A percentile compares a stretch with the other conserved stretches of the same genome.
These are phyloP conservation scores for Carex sylvatica DNA, from an alignment of 202 grass and related monocot genomes.

Conservation along the genomic window DNA sequence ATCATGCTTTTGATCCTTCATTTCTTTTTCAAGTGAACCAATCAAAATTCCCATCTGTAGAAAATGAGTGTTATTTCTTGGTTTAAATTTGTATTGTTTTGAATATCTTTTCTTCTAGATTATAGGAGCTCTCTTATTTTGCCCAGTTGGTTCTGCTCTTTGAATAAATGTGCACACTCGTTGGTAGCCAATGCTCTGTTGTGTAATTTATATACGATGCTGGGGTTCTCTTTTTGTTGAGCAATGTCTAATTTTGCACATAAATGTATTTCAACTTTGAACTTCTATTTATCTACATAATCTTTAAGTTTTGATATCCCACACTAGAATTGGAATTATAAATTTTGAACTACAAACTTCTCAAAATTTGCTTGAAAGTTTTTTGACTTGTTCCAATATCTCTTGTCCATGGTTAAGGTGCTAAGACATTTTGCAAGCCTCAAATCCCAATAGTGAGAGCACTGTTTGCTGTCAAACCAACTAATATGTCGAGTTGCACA, in stretches of 20 bases:
- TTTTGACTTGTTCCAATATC: too few relatives aligned
- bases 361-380: too few relatives aligned
- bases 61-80: constrained; percentile 38
- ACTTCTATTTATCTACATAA: background rate
- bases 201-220: constrained; percentile 25
- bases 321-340: background rate
- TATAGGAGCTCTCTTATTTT: constrained; percentile 43
- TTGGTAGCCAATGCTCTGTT: constrained; percentile 4
- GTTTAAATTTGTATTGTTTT: constrained; percentile 31
- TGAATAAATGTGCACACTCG: constrained; percentile 51
- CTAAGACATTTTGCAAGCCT: too few relatives aligned
- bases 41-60: constrained; percentile 36
- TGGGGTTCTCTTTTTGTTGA: background rate
- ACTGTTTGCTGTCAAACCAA: too few relatives aligned
- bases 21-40: constrained; percentile 18
- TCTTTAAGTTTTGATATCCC: background rate
- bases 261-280: background rate
- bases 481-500: too few relatives aligned
- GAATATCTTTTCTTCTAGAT: constrained; percentile 24
- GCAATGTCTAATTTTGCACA: background rate
- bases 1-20: constrained; percentile 13
- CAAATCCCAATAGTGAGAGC: too few relatives aligned
- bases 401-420: too few relatives aligned
- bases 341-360: too few relatives aligned
- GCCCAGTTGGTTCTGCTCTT: constrained; percentile 23